A percentile compares a stretch with the other conserved stretches of the same genome.
phyloP scores from a whole-genome alignment of 805 yeast genomes.

The Starmerella scarabaei region DNA sequence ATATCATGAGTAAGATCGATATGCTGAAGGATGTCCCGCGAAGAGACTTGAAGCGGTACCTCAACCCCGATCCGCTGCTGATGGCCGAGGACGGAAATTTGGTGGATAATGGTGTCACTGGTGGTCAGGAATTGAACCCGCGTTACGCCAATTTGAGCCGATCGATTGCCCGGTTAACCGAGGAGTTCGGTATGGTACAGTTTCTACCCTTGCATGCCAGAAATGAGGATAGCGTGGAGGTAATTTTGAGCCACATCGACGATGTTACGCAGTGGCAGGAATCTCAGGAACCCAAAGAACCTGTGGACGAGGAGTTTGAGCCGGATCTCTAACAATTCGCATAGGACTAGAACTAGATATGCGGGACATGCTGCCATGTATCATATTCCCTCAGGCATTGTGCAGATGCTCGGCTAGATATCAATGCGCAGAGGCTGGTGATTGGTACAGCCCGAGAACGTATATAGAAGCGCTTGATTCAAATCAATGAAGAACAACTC shows the following conservation, averaged over 20 bases:
- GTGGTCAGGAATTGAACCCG: slow-evolving; percentile 35
- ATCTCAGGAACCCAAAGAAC: slow-evolving; percentile 92
- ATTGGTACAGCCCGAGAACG: too few species aligned
- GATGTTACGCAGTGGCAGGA: slow-evolving; percentile 98
- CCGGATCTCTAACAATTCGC: slow-evolving; percentile 6
- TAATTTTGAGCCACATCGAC: slow-evolving; percentile 82
- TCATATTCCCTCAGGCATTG: too few species aligned
- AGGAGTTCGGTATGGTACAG: slow-evolving; percentile 98
- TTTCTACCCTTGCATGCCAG: slow-evolving; percentile 79
- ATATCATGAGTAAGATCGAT: slow-evolving; percentile 77
- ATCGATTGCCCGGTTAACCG: slow-evolving; percentile 79
- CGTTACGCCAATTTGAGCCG: slow-evolving; percentile 60
- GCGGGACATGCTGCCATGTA: too few species aligned
- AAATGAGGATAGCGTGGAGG: slow-evolving; percentile 59
- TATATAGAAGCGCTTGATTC: too few species aligned
- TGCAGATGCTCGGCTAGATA: too few species aligned
- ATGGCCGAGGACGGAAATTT: too few species aligned
- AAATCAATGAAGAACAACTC: too few species aligned
- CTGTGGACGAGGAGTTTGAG: slow-evolving; percentile 39
- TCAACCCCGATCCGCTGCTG: slow-evolving; percentile 84
- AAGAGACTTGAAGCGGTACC: slow-evolving; percentile 64
- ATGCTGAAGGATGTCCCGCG: slow-evolving; percentile 65
- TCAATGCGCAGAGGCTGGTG: too few species aligned
- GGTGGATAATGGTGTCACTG: slow-evolving; percentile 32
- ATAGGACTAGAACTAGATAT: too few species aligned